Base-by-base conservation (phyloP, 192 early-diverging fungal genomes). In the Podila epigama region DNA sequence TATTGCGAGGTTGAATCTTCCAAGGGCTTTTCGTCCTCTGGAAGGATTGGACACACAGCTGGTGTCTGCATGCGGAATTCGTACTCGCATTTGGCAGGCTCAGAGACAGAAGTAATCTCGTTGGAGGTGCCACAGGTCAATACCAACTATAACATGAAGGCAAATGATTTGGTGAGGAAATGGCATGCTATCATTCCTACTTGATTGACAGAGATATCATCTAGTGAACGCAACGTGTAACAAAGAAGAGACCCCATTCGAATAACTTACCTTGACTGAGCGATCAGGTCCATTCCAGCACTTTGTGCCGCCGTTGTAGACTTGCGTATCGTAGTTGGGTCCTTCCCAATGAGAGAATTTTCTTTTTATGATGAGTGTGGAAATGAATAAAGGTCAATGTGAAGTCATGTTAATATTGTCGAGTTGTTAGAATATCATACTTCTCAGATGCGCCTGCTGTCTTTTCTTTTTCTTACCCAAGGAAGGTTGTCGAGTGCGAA, bases 251-350 rank as follows among this genome's bases (percentile, higher is more conserved):
- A n/a, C n/a, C n/a, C n/a, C n/a, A n/a, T n/a, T n/a, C n/a, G n/a
- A n/a, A n/a, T n/a, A n/a, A n/a, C n/a, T n/a, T n/a, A n/a, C n/a
- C n/a, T n/a, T n/a, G n/a, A 92, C 81, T 8, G 92, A 93, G 34
- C 97, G 87, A 15, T 89, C 83, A 3, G 96, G 97, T 1, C 96
- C 97, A 66, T 97, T 96, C 97, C 97, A 99, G 83, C 97, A 99
- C 36, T 87, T 85, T 18, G 86, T 80, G 28, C 97, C 97, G 60
- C 87, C 70, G 7, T 80, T 81, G 68, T 91, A 96, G 63, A 84
- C 73, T 75, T 96, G 93, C 39, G 78, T 48, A 6, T 64, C 40
- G 61, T 95, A 90, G 59, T 54, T 75, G 61, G 41, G 60, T 36
- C n/a, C 83, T 70, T 79, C 85, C 77, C 90, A 91, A 11, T 68